phyloP scores from a whole-genome alignment of 805 yeast species.

The Monosporozyma unispora region DNA sequence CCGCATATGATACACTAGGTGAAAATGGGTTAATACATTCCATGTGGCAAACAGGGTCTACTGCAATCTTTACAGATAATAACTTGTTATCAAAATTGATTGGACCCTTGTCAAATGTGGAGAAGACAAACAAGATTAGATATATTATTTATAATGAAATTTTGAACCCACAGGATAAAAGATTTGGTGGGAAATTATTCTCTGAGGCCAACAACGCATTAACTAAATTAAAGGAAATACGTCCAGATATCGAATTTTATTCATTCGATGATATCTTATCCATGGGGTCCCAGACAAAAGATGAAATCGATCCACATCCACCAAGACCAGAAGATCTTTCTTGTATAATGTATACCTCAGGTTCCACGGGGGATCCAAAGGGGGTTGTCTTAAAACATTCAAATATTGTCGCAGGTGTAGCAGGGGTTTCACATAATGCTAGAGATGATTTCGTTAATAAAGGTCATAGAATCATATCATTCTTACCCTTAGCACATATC shows the following conservation, averaged over 20 bases:
- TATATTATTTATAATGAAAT: conserved; percentile 63
- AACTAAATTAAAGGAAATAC: conserved; percentile 47
- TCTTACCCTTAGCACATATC: conserved; percentile 93
- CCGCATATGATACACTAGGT: conserved; percentile 96
- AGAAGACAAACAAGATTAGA: conserved; percentile 52
- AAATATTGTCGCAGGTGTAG: conserved; percentile 72
- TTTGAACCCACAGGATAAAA: conserved; percentile 50
- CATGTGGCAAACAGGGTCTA: conserved; percentile 68
- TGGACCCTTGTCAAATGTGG: conserved; percentile 46
- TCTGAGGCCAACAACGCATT: conserved; percentile 46
- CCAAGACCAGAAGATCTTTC: conserved; percentile 45
- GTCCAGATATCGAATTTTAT: conserved; percentile 67
- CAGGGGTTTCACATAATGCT: conserved; percentile 66
- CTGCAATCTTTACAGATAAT: conserved; percentile 78
- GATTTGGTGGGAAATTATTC: conserved; percentile 55
- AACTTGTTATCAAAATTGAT: conserved; percentile 55
- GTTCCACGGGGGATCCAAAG: conserved; percentile 72
- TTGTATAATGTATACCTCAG: conserved; percentile 65
- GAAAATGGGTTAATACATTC: conserved; percentile 83
- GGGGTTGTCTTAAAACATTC: conserved; percentile 61
- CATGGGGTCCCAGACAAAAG: conserved; percentile 47
- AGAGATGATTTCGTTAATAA: conserved; percentile 40
- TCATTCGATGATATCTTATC: conserved; percentile 57
- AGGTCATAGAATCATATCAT: conserved; percentile 70
- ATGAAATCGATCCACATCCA: conserved; percentile 31